Base-by-base conservation (phyloP, 805 yeast genomes). In the Metschnikowia orientalis region DNA sequence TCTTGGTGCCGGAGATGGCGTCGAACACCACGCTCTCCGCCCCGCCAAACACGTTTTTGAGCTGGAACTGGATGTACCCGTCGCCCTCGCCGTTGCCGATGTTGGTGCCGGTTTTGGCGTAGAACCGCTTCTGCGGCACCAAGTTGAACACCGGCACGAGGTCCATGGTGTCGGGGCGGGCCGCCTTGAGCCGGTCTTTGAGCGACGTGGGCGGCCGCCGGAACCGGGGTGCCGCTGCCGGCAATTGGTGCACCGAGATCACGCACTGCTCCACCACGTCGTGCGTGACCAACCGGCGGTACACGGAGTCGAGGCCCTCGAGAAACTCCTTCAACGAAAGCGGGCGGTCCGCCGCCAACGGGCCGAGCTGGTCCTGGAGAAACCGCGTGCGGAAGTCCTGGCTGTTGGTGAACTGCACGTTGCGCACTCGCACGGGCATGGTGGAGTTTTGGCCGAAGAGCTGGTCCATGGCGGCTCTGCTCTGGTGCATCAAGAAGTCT, bases 21-120 rank as follows among this genome's bases (percentile, higher is more conserved):
- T 75, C 79, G 37, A 75, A 68, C 19, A 61, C 59, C 19, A 75
- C 42, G 22, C 55, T 56, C 42, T 75, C 81, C 3, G 72, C 79
- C 7, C 80, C 81, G 0, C 80, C 81, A 57, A 74, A 71, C 12
- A 75, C 50, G 46, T 75, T 75, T 33, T 65, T 65, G 52, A 72
- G 47, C 63, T 55, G 88, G 35, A 89, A 75, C 19, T 85, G 80
- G 28, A 87, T 69, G 51, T 89, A 88, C 1, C 97, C 97, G 52
- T 85, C 92, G 18, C 97, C 98, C 63, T 92, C 97, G 19, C 95
- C 95, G 53, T 92, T 90, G 2, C 97, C 97, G 6, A 92, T 75
- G 56, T 88, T 89, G 2, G 97, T 92, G 4, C 99, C 99, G 1
- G 97, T 85, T 48, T 83, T 84, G 33, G 95, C 89, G 39, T 74